Evolutionary conservation across 75 land plant species (phyloP).

Genomic region (Larix kaempferi): DNA sequence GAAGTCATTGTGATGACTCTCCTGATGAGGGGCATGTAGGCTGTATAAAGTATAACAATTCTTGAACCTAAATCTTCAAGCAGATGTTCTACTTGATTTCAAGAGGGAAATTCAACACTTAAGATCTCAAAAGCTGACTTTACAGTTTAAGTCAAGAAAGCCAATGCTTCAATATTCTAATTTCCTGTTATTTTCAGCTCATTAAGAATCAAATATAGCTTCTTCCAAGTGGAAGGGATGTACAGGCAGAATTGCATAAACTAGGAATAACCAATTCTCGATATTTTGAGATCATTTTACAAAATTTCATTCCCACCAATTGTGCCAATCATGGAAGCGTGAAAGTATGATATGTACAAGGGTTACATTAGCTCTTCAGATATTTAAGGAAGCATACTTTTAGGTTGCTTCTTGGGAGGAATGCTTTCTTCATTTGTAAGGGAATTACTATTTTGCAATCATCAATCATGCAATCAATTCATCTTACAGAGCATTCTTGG

Average conservation of each 20-base stretch:
- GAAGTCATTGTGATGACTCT: conserved; percentile 43
- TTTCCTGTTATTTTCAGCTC: neutral
- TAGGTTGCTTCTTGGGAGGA: neutral
- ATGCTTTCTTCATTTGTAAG: neutral
- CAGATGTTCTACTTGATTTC: neutral
- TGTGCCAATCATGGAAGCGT: neutral
- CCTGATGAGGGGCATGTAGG: conserved; percentile 7
- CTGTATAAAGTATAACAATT: neutral
- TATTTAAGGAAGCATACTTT: neutral
- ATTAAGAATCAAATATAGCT: neutral
- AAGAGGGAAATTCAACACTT: neutral
- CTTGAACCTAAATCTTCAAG: conserved; percentile 5
- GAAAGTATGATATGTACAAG: neutral
- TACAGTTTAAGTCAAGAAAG: neutral
- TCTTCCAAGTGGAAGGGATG: conserved; percentile 2
- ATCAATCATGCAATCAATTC: conserved; percentile 1
- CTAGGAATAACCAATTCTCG: conserved; percentile 5
- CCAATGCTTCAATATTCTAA: neutral
- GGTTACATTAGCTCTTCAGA: neutral
- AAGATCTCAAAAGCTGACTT: neutral
- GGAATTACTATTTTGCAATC: neutral
- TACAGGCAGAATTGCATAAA: neutral
- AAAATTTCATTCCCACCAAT: neutral
- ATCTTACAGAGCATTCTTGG: neutral
- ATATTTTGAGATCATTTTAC: neutral